Percentiles rank a stretch among this genome's conserved stretches.
Evolutionary conservation across 805 yeast species (phyloP).

Genomic region (Zygoascus ofunaensis): DNA sequence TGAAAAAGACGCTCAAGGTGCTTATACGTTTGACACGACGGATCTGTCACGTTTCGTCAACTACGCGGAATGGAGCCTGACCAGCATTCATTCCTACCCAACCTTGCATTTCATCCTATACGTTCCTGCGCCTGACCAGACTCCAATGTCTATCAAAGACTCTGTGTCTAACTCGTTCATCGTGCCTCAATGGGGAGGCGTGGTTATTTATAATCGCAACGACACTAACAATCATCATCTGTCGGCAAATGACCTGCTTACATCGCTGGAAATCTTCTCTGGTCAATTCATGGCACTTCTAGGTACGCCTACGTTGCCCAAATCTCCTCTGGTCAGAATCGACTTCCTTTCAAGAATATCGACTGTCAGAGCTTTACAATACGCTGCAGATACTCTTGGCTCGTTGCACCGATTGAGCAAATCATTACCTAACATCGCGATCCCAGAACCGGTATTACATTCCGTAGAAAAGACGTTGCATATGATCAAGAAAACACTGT

Average conservation of each 20-base stretch:
- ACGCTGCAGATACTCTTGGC: slow-evolving; percentile 58
- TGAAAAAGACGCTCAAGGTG: slow-evolving; percentile 14
- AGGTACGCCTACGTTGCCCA: slow-evolving; percentile 55
- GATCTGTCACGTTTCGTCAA: slow-evolving; percentile 73
- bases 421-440: slow-evolving; percentile 68
- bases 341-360: slow-evolving; percentile 58
- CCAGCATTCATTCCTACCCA: slow-evolving; percentile 50
- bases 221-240: slow-evolving; percentile 14
- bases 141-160: slow-evolving; percentile 43
- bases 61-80: slow-evolving; percentile 74
- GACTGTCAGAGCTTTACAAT: slow-evolving; percentile 47
- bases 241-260: slow-evolving; percentile 38
- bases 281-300: slow-evolving; percentile 65
- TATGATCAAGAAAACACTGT: slow-evolving; percentile 33
- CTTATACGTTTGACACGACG: slow-evolving; percentile 34
- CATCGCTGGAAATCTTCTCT: slow-evolving; percentile 59
- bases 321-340: slow-evolving; percentile 51
- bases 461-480: slow-evolving; percentile 48
- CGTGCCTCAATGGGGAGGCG: slow-evolving; percentile 90
- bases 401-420: slow-evolving; percentile 63
- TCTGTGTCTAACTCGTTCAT: slow-evolving; percentile 49
- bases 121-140: slow-evolving; percentile 43
- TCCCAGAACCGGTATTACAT: slow-evolving; percentile 60
- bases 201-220: slow-evolving; percentile 41
- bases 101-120: slow-evolving; percentile 63